These are phyloP conservation scores for Tylopilus balloui DNA, from an alignment of 768 basidiomycete species.

Conservation along the genomic window DNA sequence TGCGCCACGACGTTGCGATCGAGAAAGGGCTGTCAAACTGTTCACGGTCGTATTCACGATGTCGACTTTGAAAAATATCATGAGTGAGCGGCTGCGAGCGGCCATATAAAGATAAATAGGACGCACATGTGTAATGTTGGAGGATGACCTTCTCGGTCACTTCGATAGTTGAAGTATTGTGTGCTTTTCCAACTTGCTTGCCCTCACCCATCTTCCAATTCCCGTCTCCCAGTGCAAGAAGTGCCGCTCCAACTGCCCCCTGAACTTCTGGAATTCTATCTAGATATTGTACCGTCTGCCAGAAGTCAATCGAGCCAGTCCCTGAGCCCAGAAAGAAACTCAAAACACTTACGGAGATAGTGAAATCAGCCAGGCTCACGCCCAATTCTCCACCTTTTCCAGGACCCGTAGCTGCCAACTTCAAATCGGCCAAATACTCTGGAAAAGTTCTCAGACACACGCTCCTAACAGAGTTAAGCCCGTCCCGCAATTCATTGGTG, in stretches of 20 bases:
- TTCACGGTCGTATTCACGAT: conserved; percentile 61
- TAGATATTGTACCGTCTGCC: conserved; percentile 64
- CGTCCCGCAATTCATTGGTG: conserved; percentile 70
- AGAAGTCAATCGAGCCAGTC: background rate
- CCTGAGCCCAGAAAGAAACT: background rate
- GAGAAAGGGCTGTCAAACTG: conserved; percentile 61
- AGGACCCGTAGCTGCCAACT: conserved; percentile 47
- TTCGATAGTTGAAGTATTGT: conserved; percentile 39
- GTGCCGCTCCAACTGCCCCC: conserved; percentile 58
- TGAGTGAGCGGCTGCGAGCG: background rate
- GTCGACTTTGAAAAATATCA: conserved; percentile 48
- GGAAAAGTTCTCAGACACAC: conserved; percentile 80
- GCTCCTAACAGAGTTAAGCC: conserved; percentile 55
- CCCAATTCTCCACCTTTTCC: conserved; percentile 56
- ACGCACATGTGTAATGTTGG: conserved; percentile 73
- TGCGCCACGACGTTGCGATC: conserved; percentile 54
- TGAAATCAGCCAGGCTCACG: conserved; percentile 61
- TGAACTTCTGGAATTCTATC: conserved; percentile 67
- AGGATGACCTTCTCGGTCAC: conserved; percentile 57
- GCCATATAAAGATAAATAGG: background rate
- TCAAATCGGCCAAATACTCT: conserved; percentile 76
- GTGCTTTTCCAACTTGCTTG: conserved; percentile 51
- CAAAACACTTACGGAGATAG: conserved; percentile 41
- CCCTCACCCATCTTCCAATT: conserved; percentile 94
- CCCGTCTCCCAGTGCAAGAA: conserved; percentile 74